Conservation (phyloP, 1,284 basidiomycete species). For the Rhodotorula sp. region DNA sequence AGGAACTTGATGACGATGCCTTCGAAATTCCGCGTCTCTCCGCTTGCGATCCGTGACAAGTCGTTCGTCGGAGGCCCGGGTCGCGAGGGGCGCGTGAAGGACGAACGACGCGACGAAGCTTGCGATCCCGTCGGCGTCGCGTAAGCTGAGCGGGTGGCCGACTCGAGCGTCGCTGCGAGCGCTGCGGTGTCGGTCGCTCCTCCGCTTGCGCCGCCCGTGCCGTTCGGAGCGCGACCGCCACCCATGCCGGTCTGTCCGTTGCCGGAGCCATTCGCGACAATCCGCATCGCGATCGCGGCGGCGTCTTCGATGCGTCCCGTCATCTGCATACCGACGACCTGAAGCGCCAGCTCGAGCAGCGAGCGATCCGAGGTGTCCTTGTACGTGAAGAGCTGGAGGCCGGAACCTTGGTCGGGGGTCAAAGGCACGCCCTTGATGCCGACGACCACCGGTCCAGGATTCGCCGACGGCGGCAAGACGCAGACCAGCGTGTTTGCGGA, state of each 20-base stretch:
- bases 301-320: constrained; percentile 91
- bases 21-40: constrained; percentile 62
- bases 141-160: constrained; percentile 39
- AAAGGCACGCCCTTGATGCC: constrained; percentile 70
- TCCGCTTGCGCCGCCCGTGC: background rate
- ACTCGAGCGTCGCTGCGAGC: constrained; percentile 25
- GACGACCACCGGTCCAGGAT: constrained; percentile 85
- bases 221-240: background rate
- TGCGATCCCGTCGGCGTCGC: constrained; percentile 49
- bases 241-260: background rate
- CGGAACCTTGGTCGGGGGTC: constrained; percentile 40
- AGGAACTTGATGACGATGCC: constrained; percentile 75
- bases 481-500: constrained; percentile 93
- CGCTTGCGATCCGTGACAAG: constrained; percentile 16
- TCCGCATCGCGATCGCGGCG: constrained; percentile 73
- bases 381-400: constrained; percentile 74
- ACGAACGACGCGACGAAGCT: constrained; percentile 24
- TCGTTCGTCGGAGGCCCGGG: background rate
- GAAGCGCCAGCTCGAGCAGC: constrained; percentile 91
- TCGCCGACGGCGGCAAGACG: constrained; percentile 77
- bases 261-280: constrained; percentile 45
- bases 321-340: constrained; percentile 94
- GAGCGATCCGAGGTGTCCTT: constrained; percentile 85
- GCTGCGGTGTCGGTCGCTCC: constrained; percentile 20
- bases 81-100: constrained; percentile 1